These are phyloP conservation scores for Yamadazyma buinensis DNA, from an alignment of 1,139 yeast species.

Conservation along the genomic window DNA sequence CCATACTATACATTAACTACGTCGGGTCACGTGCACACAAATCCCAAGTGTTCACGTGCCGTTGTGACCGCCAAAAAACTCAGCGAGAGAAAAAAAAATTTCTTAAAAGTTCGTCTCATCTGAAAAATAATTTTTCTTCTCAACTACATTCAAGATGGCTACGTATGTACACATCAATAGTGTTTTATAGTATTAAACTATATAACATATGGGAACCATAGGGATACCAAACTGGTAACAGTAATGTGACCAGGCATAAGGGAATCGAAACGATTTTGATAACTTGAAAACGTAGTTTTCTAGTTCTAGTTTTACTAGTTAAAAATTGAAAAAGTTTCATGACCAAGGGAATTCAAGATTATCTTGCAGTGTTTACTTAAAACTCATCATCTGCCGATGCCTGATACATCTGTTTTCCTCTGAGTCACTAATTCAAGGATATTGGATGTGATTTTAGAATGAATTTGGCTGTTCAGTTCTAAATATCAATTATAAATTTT, in stretches of 20 bases:
- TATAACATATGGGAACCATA: too few relatives aligned
- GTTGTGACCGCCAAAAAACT: not conserved
- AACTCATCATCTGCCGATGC: conserved; percentile 42
- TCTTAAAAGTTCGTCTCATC: conserved; percentile 1
- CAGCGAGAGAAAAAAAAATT: not conserved
- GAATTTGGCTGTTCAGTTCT: conserved; percentile 49
- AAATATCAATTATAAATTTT: conserved; percentile 23
- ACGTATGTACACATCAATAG: conserved; percentile 16
- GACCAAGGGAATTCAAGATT: conserved; percentile 45
- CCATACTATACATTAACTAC: too few relatives aligned
- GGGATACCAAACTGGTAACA: too few relatives aligned
- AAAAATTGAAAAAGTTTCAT: not conserved
- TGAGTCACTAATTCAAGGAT: conserved; percentile 23
- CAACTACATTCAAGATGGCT: conserved; percentile 11
- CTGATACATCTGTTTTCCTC: conserved; percentile 50
- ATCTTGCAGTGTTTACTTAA: conserved; percentile 37
- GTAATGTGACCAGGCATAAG: too few relatives aligned
- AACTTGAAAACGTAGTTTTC: not conserved
- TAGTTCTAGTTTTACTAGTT: too few relatives aligned
- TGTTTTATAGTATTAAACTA: too few relatives aligned
- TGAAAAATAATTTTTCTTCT: conserved; percentile 3
- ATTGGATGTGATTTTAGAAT: conserved; percentile 34
- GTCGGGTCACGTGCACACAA: too few relatives aligned
- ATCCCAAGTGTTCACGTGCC: too few relatives aligned
- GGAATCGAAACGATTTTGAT: not conserved